Evolutionary conservation across 805 yeast genomes (phyloP), one percentile per base, ranked within the genome.

Genomic region (Yamadazyma paraphyllophila): DNA sequence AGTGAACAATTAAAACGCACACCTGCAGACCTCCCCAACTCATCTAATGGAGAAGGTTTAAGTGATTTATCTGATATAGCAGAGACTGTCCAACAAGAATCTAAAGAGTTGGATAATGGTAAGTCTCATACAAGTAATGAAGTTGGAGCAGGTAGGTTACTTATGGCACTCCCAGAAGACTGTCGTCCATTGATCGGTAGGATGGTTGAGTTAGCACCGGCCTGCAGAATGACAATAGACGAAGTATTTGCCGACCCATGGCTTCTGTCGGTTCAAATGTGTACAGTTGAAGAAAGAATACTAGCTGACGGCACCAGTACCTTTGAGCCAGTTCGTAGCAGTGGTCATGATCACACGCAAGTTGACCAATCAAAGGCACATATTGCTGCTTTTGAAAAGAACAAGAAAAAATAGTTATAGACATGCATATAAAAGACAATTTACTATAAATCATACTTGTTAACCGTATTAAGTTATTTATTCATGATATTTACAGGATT

Each of bases 351-450:
- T 29, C 98, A 91, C 62, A 88, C 97, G 1, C 80, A 80, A 53
- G 97, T 91, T 41, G 96, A 90, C 55, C 96, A 88, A 62, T 83
- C 88, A 49, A 96, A 88, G 56, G 98, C 98, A 0, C 98, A 91
- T 63, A 91, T 91, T 67, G 96, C 97, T 9, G 85, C 91, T 48
- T 76, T 91, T 53, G 97, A 91, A 61, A 87, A 83, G 73, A 87
- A 83, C 61, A 91, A 88, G 69, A 79, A 76, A 61, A 70, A 78
- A 60, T 74, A 67, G 45, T 33, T 39, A 36, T 41, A 41, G 42
- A 40, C 33, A 39, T 20, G 36, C 38, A 42, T 39, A 20, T 6
- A 20, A 4, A 39, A 39, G 42, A 39, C 42, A 36, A 34, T 39
- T 13, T n/a, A 30, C 15, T 13, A 29, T 15, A n/a, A 14, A 30